phyloP scores from a whole-genome alignment of 306 rosid genomes.

The Glycine tomentella region DNA sequence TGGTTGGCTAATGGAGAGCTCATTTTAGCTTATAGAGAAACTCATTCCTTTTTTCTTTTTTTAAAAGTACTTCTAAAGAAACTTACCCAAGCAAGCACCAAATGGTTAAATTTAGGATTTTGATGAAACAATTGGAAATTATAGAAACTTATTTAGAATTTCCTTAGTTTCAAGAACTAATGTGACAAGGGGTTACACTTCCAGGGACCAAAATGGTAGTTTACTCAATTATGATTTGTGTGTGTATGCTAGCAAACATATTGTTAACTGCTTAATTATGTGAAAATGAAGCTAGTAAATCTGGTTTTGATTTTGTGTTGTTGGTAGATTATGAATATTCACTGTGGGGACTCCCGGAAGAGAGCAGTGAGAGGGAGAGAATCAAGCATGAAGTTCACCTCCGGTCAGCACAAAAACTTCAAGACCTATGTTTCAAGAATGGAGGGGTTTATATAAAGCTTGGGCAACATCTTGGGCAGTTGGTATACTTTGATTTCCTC shows the following conservation, averaged over 20 bases:
- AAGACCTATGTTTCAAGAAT: conserved; percentile 84
- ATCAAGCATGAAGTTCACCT: conserved; percentile 87
- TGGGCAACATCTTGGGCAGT: conserved; percentile 93
- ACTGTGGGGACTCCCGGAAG: conserved; percentile 78
- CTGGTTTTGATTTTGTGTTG: conserved; percentile 20
- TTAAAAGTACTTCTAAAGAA: too few relatives aligned
- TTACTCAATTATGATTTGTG: neutral
- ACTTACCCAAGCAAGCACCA: too few relatives aligned
- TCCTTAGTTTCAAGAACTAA: neutral
- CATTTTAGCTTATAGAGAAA: too few relatives aligned
- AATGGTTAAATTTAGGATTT: neutral
- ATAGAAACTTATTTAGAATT: neutral
- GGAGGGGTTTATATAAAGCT: conserved; percentile 98
- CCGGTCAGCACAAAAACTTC: conserved; percentile 86
- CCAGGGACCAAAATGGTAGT: neutral
- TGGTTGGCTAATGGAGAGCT: too few relatives aligned
- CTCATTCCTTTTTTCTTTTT: too few relatives aligned
- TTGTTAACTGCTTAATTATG: neutral
- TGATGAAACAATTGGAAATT: neutral
- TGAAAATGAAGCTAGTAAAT: conserved; percentile 42
- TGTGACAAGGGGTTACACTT: neutral
- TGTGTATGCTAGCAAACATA: neutral
- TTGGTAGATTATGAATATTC: conserved; percentile 85
- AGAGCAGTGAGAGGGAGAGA: conserved; percentile 69
- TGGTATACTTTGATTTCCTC: conserved; percentile 64